These are phyloP conservation scores for Penicillium roqueforti DNA, from an alignment of 495 filamentous ascomycete species.

Conservation along the genomic window DNA sequence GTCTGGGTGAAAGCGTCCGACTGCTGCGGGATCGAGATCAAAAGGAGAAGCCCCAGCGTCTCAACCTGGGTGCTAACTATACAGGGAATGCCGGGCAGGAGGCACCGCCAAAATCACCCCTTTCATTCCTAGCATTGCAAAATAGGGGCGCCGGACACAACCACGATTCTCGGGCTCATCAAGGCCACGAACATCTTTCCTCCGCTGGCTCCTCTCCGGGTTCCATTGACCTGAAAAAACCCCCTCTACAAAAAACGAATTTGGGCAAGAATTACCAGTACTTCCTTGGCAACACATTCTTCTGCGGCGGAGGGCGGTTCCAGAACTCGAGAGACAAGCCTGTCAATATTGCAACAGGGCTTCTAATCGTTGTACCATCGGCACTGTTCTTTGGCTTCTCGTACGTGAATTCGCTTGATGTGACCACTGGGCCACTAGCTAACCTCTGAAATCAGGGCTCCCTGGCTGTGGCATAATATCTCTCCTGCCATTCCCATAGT, in stretches of 20 bases:
- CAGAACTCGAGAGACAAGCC: constrained; percentile 86
- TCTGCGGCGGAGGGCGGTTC: constrained; percentile 77
- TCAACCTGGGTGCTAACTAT: constrained; percentile 57
- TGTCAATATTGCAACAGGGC: constrained; percentile 84
- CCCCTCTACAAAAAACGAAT: constrained; percentile 31
- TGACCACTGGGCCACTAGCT: neutral
- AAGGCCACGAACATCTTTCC: constrained; percentile 73
- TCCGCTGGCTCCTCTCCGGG: constrained; percentile 70
- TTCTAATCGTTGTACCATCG: constrained; percentile 70
- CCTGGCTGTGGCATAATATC: constrained; percentile 86
- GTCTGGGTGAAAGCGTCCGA: constrained; percentile 68
- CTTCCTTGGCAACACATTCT: constrained; percentile 86
- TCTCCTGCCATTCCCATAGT: constrained; percentile 88
- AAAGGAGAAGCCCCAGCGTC: constrained; percentile 44
- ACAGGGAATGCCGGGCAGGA: constrained; percentile 46
- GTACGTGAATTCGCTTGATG: constrained; percentile 35
- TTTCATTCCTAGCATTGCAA: constrained; percentile 63
- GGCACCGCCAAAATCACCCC: constrained; percentile 60
- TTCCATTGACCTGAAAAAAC: constrained; percentile 35
- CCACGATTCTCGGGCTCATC: constrained; percentile 58
- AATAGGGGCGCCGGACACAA: constrained; percentile 43
- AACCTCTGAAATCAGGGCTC: constrained; percentile 48
- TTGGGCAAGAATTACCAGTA: constrained; percentile 80
- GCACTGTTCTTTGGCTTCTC: constrained; percentile 83
- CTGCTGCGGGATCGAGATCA: constrained; percentile 59